phyloP scores from a whole-genome alignment of 768 basidiomycete genomes.

The Agrocybe chaxingu region DNA sequence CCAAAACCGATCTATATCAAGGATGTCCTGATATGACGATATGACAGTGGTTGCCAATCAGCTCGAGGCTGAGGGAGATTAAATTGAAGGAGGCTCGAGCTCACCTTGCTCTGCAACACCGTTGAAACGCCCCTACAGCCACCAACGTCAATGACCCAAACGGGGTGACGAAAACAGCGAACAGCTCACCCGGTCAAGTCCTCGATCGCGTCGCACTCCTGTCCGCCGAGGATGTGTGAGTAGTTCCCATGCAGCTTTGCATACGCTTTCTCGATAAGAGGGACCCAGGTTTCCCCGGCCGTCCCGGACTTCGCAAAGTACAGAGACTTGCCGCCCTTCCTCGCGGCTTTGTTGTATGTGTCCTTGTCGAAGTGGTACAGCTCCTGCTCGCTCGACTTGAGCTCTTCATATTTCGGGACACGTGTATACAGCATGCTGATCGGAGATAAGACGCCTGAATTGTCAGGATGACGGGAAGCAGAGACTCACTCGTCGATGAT shows the following conservation, averaged over 20 bases:
- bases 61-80: not conserved
- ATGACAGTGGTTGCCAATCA: not conserved
- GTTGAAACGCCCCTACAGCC: constrained; percentile 39
- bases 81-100: not conserved
- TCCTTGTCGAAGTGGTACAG: constrained; percentile 52
- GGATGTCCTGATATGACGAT: constrained; percentile 33
- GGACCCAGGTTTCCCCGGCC: constrained; percentile 53
- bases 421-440: constrained; percentile 43
- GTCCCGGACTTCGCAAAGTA: constrained; percentile 49
- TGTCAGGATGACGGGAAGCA: not conserved
- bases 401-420: constrained; percentile 49
- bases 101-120: constrained; percentile 37
- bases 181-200: constrained; percentile 50
- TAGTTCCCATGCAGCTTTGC: constrained; percentile 53
- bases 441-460: not conserved
- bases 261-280: constrained; percentile 58
- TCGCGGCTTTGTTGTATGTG: constrained; percentile 39
- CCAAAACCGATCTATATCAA: constrained; percentile 51
- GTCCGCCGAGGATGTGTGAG: constrained; percentile 30
- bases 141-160: not conserved
- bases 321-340: constrained; percentile 45
- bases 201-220: constrained; percentile 47
- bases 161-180: not conserved
- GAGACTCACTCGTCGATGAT: constrained; percentile 54
- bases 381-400: constrained; percentile 35